A percentile compares a stretch with the other conserved stretches of the same genome.
Conservation (phyloP, 441 rosid genomes). For the Pelargonium fulgidum region DNA sequence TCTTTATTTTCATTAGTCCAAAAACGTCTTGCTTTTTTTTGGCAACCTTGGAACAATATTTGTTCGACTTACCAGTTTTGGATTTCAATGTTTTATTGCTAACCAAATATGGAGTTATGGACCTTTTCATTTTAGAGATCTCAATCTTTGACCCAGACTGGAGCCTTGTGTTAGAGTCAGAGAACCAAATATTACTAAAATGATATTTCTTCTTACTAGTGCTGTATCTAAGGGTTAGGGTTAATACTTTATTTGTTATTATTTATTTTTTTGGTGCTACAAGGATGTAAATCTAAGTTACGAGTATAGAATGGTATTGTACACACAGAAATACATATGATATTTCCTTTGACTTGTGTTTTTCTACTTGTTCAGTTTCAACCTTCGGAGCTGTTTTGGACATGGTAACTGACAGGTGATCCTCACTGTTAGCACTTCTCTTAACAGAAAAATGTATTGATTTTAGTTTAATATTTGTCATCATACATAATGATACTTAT, state of each 20-base stretch:
- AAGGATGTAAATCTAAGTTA: background rate
- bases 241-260: background rate
- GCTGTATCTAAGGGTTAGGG: background rate
- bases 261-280: background rate
- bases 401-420: slow-evolving; percentile 95
- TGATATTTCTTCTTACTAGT: background rate
- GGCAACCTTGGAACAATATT: background rate
- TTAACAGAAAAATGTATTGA: background rate
- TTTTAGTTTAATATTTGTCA: background rate
- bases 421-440: slow-evolving; percentile 4
- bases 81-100: background rate
- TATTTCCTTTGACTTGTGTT: slow-evolving; percentile 14
- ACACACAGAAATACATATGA: background rate
- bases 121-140: background rate
- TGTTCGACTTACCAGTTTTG: background rate
- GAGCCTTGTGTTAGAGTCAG: background rate
- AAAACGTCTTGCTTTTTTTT: background rate
- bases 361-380: slow-evolving; percentile 50
- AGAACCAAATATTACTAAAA: background rate
- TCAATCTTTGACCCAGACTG: background rate
- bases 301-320: background rate
- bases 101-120: background rate
- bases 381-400: slow-evolving; percentile 98
- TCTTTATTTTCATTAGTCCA: background rate
- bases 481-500: background rate